These are phyloP conservation scores for Fraxinus albicans DNA, from an alignment of 305 asterid genomes.

Conservation along the genomic window DNA sequence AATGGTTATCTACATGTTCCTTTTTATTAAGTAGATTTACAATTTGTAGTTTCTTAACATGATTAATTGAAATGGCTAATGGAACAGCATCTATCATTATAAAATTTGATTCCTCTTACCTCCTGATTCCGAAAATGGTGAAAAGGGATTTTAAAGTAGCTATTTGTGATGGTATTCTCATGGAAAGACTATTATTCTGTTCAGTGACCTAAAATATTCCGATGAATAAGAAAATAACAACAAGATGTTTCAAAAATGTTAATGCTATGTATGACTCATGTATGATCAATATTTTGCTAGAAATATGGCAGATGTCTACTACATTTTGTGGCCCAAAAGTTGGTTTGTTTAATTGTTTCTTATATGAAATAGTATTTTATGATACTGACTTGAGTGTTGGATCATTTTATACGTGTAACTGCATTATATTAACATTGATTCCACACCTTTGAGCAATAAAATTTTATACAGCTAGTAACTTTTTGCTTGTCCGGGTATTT, in stretches of 20 bases:
- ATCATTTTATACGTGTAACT: background rate
- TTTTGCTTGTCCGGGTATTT: background rate
- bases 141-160: background rate
- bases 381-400: background rate
- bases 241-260: background rate
- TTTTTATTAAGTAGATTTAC: background rate
- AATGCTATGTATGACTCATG: background rate
- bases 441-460: background rate
- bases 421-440: background rate
- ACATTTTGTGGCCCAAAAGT: background rate
- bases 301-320: background rate
- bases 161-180: background rate
- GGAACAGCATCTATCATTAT: background rate
- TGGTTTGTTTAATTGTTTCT: background rate
- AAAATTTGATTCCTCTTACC: background rate
- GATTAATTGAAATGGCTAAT: background rate
- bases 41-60: conserved; percentile 12
- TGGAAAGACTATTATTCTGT: background rate
- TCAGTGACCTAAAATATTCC: background rate
- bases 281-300: background rate
- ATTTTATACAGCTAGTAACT: background rate
- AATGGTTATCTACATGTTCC: background rate
- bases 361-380: background rate
- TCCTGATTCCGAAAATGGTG: background rate
- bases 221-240: background rate